These are phyloP conservation scores for Biancaea sappan DNA, from an alignment of 306 rosid species.

Conservation along the genomic window DNA sequence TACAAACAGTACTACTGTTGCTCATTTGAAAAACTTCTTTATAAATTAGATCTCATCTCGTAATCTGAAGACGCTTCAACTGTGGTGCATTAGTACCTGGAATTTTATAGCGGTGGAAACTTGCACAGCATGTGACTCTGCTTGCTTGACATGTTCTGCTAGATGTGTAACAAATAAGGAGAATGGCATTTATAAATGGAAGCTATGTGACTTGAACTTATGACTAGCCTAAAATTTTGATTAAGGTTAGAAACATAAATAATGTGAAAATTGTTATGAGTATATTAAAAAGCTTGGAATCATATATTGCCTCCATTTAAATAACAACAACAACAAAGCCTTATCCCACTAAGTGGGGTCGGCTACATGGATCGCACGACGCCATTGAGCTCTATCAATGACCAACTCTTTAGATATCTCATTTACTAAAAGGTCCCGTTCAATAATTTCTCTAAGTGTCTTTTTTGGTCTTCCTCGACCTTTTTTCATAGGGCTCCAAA, in stretches of 20 bases:
- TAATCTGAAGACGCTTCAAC: background rate
- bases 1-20: background rate
- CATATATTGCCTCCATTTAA: background rate
- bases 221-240: background rate
- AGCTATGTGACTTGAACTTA: background rate
- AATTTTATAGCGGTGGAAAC: background rate
- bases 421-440: no score
- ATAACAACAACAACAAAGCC: no score
- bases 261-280: background rate
- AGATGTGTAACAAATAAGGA: background rate
- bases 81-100: background rate
- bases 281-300: background rate
- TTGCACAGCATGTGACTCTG: background rate
- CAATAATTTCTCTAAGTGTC: no score
- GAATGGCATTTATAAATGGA: background rate
- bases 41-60: background rate
- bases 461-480: no score
- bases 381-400: no score
- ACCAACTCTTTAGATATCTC: no score
- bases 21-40: background rate
- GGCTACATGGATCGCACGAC: no score
- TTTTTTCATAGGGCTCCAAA: no score
- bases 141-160: background rate
- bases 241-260: background rate
- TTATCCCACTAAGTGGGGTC: no score